These are phyloP conservation scores for Medicago arabica DNA, from an alignment of 306 rosid genomes.

Conservation along the genomic window DNA sequence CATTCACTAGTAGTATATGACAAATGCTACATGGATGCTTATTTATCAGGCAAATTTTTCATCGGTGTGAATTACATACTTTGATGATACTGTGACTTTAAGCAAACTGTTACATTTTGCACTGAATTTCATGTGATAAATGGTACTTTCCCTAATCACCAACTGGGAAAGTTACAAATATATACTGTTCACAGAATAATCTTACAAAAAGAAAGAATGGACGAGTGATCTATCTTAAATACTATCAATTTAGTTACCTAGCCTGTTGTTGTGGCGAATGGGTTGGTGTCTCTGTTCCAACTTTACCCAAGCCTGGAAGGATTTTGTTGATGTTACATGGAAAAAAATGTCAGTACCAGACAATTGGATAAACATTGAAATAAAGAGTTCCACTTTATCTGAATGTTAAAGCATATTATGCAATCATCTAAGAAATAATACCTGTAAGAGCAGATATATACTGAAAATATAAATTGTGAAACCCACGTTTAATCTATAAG, in stretches of 20 bases:
- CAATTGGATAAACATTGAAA: constrained; percentile 13
- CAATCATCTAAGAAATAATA: constrained; percentile 29
- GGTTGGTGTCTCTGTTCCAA: constrained; percentile 78
- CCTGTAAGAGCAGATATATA: constrained; percentile 28
- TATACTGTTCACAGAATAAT: constrained; percentile 7
- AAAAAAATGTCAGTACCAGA: constrained; percentile 23
- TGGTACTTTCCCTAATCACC: constrained; percentile 21
- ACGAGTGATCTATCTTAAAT: neutral
- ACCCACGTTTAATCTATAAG: constrained; percentile 27
- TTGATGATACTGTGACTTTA: constrained; percentile 35
- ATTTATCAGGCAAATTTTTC: constrained; percentile 20
- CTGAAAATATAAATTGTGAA: constrained; percentile 12
- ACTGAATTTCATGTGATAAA: constrained; percentile 22
- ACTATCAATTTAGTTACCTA: constrained; percentile 55
- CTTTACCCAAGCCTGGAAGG: constrained; percentile 81
- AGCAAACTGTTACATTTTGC: constrained; percentile 26
- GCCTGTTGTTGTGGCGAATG: constrained; percentile 74
- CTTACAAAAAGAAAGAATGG: constrained; percentile 19
- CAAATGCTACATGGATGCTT: constrained; percentile 12
- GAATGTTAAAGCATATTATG: constrained; percentile 20
- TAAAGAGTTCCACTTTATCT: constrained; percentile 21
- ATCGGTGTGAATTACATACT: constrained; percentile 2
- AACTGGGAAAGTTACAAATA: constrained; percentile 9
- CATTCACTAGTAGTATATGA: constrained; percentile 3
- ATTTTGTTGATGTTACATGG: constrained; percentile 34